Percentiles rank a stretch among this genome's conserved stretches.
phyloP scores from a whole-genome alignment of 2,329 filamentous ascomycete species.

The Pezicula carpinea region DNA sequence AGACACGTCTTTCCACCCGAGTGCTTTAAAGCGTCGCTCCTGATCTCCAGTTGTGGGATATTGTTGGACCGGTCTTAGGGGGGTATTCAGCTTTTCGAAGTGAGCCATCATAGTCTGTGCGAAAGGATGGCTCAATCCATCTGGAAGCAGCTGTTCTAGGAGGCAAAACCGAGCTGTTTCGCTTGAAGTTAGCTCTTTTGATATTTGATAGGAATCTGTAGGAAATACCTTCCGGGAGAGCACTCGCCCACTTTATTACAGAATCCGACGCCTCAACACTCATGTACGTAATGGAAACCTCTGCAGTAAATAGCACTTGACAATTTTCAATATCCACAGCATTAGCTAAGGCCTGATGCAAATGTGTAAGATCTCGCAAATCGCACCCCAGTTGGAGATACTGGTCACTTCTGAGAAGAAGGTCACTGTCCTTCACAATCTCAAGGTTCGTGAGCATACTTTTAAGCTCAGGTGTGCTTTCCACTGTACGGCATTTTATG shows the following conservation, averaged over 20 bases:
- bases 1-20: constrained; percentile 63
- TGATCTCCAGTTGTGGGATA: constrained; percentile 68
- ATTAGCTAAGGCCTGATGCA: constrained; percentile 55
- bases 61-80: constrained; percentile 66
- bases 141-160: constrained; percentile 80
- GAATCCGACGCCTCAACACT: constrained; percentile 66
- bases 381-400: constrained; percentile 83
- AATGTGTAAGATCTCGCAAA: constrained; percentile 58
- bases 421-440: constrained; percentile 34
- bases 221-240: constrained; percentile 58
- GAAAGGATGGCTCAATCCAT: constrained; percentile 75
- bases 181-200: constrained; percentile 13
- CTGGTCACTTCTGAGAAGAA: constrained; percentile 60
- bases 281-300: constrained; percentile 93
- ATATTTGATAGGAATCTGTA: not conserved
- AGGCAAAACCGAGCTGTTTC: constrained; percentile 72
- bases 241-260: constrained; percentile 74
- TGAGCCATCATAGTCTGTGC: constrained; percentile 80
- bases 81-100: constrained; percentile 75
- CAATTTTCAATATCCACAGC: constrained; percentile 54
- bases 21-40: constrained; percentile 56
- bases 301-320: constrained; percentile 74
- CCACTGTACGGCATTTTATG: constrained; percentile 66
- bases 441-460: constrained; percentile 43
- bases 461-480: constrained; percentile 55